Conservation (phyloP, 169 alveolate genomes). For the Plasmodium coatneyi region DNA sequence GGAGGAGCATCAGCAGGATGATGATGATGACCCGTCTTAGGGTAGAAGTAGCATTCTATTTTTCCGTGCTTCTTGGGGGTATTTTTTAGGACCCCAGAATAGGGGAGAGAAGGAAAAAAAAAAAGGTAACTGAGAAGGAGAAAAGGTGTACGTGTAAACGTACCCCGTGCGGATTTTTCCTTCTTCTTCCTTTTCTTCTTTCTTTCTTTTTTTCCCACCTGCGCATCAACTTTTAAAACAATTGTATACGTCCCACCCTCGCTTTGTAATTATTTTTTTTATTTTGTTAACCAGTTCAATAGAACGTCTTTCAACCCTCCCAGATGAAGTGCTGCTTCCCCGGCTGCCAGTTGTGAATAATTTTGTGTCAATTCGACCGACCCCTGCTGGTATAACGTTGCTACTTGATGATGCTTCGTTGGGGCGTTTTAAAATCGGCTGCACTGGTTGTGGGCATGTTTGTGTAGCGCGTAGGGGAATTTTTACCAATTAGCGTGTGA, state of each 20-base stretch:
- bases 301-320: not conserved
- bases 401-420: not conserved
- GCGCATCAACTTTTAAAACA: not conserved
- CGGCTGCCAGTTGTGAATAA: not conserved
- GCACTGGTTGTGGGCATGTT: not conserved
- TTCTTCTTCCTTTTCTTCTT: not conserved
- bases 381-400: not conserved
- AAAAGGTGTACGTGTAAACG: not conserved
- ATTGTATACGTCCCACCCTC: not conserved
- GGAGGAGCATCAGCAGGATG: not conserved
- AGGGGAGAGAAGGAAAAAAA: not conserved
- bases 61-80: not conserved
- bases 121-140: not conserved
- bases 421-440: not conserved
- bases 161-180: not conserved
- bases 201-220: not conserved
- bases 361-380: not conserved
- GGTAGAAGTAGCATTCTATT: not conserved
- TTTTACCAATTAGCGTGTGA: not conserved
- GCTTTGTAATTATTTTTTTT: not conserved
- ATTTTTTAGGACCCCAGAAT: not conserved
- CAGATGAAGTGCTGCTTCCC: not conserved
- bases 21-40: not conserved
- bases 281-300: not conserved
- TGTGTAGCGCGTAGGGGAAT: not conserved